phyloP scores from a whole-genome alignment of 2,329 filamentous ascomycete species.

The Domatiomyces catenatus region DNA sequence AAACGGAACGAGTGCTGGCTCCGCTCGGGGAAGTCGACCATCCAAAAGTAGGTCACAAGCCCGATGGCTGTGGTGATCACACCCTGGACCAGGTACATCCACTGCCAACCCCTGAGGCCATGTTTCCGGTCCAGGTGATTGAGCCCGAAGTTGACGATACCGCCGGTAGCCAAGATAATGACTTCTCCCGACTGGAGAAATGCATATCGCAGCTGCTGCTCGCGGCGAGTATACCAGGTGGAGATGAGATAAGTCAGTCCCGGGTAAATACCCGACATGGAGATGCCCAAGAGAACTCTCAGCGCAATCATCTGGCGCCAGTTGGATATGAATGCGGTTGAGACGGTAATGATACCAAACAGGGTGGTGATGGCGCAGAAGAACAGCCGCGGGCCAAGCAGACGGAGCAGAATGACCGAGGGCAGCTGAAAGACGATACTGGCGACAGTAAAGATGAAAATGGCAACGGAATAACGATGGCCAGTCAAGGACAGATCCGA shows the following conservation, averaged over 20 bases:
- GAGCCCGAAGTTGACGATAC: conserved; percentile 54
- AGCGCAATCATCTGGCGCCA: conserved; percentile 58
- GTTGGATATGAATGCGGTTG: conserved; percentile 50
- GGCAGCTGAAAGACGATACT: conserved; percentile 55
- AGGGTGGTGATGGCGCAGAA: conserved; percentile 44
- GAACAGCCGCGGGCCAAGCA: conserved; percentile 48
- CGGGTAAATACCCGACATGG: conserved; percentile 37
- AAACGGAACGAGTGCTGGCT: conserved; percentile 43
- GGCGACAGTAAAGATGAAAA: conserved; percentile 58
- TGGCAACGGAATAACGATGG: conserved; percentile 52
- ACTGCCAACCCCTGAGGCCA: conserved; percentile 48
- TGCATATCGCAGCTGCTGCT: conserved; percentile 11
- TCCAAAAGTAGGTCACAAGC: conserved; percentile 51
- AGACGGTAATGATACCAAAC: conserved; percentile 51
- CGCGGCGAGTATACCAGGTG: conserved; percentile 42
- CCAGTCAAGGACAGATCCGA: conserved; percentile 48
- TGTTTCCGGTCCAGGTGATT: conserved; percentile 44
- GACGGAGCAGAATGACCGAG: conserved; percentile 31
- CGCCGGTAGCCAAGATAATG: conserved; percentile 48
- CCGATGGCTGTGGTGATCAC: conserved; percentile 45
- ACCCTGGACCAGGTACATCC: conserved; percentile 55
- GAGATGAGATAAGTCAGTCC: conserved; percentile 33
- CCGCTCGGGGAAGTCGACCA: conserved; percentile 53
- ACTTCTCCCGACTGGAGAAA: conserved; percentile 25
- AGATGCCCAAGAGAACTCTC: conserved; percentile 49